These are phyloP conservation scores for Lolium perenne DNA, from an alignment of 176 grass and related monocot species.

Conservation along the genomic window DNA sequence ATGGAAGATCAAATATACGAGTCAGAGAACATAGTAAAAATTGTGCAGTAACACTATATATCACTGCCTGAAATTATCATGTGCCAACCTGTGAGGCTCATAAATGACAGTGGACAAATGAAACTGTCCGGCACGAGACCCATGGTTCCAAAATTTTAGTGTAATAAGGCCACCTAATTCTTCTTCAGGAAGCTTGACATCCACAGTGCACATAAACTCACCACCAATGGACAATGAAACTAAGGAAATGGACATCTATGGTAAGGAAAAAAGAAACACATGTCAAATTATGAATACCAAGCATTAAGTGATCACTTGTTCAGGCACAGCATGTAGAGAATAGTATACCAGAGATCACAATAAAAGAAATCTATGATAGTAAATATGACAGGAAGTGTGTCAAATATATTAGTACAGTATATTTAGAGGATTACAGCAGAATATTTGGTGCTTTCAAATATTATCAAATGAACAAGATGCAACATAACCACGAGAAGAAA, in stretches of 20 bases:
- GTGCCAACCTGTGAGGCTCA: conserved; percentile 85
- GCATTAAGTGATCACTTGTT: background rate
- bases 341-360: background rate
- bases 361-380: background rate
- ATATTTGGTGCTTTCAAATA: background rate
- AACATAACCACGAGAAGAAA: conserved; percentile 5
- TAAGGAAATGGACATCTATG: conserved; percentile 78
- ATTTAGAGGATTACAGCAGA: background rate
- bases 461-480: background rate
- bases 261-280: background rate
- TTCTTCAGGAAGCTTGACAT: conserved; percentile 90
- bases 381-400: background rate
- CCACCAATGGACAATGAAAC: conserved; percentile 79
- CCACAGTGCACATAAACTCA: conserved; percentile 86
- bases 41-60: background rate
- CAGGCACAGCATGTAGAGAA: background rate
- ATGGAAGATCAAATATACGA: conserved; percentile 36
- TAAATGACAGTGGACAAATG: conserved; percentile 87
- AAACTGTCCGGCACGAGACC: conserved; percentile 58
- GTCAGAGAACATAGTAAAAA: conserved; percentile 5
- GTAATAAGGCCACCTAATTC: conserved; percentile 85
- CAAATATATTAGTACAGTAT: no score
- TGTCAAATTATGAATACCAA: conserved; percentile 32
- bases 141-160: conserved; percentile 87
- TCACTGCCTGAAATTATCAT: conserved; percentile 27